Evolutionary conservation across 352 stramenopile genomes (phyloP), one percentile per base, ranked within the genome.

Genomic region (Phytophthora cactorum): DNA sequence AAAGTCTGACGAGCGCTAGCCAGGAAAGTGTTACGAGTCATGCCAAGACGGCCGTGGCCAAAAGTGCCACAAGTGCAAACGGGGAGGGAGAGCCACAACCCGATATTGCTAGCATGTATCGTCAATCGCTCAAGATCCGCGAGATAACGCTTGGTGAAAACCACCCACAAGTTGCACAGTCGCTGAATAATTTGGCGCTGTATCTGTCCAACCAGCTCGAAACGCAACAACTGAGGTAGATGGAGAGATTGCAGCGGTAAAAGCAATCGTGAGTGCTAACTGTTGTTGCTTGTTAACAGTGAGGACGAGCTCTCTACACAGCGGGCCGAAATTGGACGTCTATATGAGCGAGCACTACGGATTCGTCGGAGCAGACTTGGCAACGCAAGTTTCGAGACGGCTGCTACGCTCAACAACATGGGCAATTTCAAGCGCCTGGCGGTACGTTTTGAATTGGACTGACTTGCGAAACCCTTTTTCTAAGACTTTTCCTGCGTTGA

Each of bases 371-470:
- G 70, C 10, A 90, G 74, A 9, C 74, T 95, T 31, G 86, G 86
- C 0, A 92, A 91, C 31, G 81, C 86, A 39, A 95, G 82, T 65
- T 87, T 92, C 14, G 87, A 95, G 60, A 93, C 84, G 1, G 87
- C 87, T 5, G 81, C 87, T 5, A 95, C 84, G 11, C 58, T 95
- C 5, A 95, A 90, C 68, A 95, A 95, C 52, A 89, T 95, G 28
- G 87, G 87, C 36, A 95, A 90, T 65, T 91, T 90, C 73, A 93
- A 93, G 65, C 82, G 84, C 28, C 66, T 90, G 10, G 73, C 82
- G 70, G 84, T 94, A 62, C 45, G 67, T 66, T 39, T n/a, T 28
- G 11, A 28, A 11, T 54, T n/a, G 11, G 22, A 32, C 27, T 27
- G 10, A 4, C 27, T 36, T 22, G 17, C 25, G 51, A 49, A 29